Conservation (phyloP, 169 alveolate species). For the Plasmodium cynomolgi region DNA sequence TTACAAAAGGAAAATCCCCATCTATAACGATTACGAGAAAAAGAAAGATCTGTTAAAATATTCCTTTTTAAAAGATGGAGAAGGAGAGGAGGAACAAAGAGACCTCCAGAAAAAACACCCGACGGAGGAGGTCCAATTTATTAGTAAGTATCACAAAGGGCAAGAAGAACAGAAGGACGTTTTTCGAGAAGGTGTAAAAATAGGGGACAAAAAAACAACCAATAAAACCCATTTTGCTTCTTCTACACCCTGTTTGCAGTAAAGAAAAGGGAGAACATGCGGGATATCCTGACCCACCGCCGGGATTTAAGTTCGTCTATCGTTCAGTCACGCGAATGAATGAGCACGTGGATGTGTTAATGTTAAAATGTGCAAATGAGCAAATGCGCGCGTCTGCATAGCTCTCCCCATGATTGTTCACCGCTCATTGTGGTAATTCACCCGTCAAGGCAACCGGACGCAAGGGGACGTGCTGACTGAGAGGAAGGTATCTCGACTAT, state of each 20-base stretch:
- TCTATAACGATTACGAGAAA: constrained; percentile 50
- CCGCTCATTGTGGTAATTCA: not conserved
- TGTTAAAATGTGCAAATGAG: not conserved
- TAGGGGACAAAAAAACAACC: not conserved
- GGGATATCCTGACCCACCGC: constrained; percentile 41
- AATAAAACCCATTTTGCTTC: not conserved
- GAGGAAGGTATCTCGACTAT: constrained; percentile 24
- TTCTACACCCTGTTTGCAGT: constrained; percentile 9
- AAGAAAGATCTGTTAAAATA: constrained; percentile 64
- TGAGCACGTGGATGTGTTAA: not conserved
- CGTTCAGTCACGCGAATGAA: not conserved
- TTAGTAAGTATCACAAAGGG: constrained; percentile 13
- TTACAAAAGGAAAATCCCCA: constrained; percentile 56
- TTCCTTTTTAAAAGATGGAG: constrained; percentile 29
- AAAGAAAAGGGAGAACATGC: constrained; percentile 59
- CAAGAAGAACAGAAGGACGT: not conserved
- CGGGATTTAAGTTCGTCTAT: constrained; percentile 31
- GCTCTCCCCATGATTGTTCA: not conserved
- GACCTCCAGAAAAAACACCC: constrained; percentile 10
- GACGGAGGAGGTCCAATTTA: constrained; percentile 44
- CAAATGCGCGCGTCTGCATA: not conserved
- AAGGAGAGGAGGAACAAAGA: constrained; percentile 17
- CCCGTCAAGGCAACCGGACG: constrained; percentile 31
- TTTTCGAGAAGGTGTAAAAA: not conserved
- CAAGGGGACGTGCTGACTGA: constrained; percentile 50